Percentiles rank a stretch among this genome's conserved stretches.
Conservation (phyloP, 2,329 filamentous ascomycete genomes). For the Botrytis fabae region DNA sequence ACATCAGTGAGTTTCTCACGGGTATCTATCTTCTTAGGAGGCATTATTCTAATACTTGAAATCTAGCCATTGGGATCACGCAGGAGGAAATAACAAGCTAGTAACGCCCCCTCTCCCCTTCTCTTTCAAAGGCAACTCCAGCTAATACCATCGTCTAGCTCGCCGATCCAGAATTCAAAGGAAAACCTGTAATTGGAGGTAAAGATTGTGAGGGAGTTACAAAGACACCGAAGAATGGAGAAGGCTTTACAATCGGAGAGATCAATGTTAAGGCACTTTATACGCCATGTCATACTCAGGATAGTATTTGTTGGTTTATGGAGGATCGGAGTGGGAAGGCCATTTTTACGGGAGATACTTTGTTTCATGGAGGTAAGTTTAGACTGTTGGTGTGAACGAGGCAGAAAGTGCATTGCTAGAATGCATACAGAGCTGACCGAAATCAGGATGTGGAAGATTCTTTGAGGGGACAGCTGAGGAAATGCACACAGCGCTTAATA, state of each 20-base stretch:
- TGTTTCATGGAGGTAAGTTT: constrained; percentile 81
- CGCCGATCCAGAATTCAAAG: constrained; percentile 35
- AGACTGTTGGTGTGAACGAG: not conserved
- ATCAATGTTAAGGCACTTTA: constrained; percentile 86
- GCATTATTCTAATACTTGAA: constrained; percentile 21
- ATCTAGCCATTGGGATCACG: constrained; percentile 87
- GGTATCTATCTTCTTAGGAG: not conserved
- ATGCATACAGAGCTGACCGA: not conserved
- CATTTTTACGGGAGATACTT: constrained; percentile 93
- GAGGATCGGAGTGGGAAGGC: constrained; percentile 71
- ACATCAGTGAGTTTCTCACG: constrained; percentile 70
- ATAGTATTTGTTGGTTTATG: constrained; percentile 94
- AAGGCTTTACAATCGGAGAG: constrained; percentile 78
- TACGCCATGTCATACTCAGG: constrained; percentile 96
- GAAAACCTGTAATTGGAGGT: constrained; percentile 76
- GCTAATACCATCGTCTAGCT: constrained; percentile 27
- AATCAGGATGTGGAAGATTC: constrained; percentile 85
- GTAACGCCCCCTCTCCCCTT: constrained; percentile 47
- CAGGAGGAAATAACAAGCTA: constrained; percentile 84
- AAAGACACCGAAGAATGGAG: constrained; percentile 70
- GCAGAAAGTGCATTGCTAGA: not conserved
- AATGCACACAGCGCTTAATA: constrained; percentile 92
- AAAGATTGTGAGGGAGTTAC: constrained; percentile 82
- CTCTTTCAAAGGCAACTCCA: not conserved
- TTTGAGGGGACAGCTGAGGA: constrained; percentile 88